A percentile compares a stretch with the other conserved stretches of the same genome.
These are phyloP conservation scores for Lactifluus echinatus DNA, from an alignment of 768 basidiomycete genomes.

Conservation along the genomic window DNA sequence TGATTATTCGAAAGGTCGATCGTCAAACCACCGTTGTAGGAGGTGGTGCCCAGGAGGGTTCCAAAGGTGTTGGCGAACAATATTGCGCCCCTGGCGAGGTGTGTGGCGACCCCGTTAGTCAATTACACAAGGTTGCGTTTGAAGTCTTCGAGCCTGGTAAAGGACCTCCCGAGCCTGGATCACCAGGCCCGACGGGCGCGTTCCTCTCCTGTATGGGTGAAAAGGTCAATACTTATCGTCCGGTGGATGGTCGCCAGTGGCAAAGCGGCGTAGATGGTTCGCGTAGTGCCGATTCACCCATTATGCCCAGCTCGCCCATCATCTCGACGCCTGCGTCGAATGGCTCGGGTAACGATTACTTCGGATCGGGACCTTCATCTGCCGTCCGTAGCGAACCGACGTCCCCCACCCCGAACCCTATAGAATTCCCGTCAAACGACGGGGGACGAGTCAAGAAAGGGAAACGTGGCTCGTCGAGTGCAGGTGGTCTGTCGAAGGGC, in stretches of 20 bases:
- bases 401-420: conserved; percentile 44
- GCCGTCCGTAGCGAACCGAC: conserved; percentile 57
- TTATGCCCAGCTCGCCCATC: conserved; percentile 61
- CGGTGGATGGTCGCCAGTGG: conserved; percentile 78
- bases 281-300: conserved; percentile 40
- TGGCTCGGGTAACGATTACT: conserved; percentile 53
- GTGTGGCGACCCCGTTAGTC: conserved; percentile 90
- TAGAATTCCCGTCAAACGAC: conserved; percentile 70
- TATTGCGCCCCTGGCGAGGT: conserved; percentile 80
- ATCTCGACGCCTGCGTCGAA: conserved; percentile 51
- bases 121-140: conserved; percentile 92
- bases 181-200: conserved; percentile 68
- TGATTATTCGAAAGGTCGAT: conserved; percentile 92
- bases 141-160: conserved; percentile 75
- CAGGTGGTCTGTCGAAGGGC: conserved; percentile 47
- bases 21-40: conserved; percentile 85
- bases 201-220: conserved; percentile 91
- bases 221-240: conserved; percentile 85
- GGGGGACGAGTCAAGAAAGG: conserved; percentile 77
- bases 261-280: conserved; percentile 16
- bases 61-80: conserved; percentile 76
- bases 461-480: conserved; percentile 70
- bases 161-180: conserved; percentile 63
- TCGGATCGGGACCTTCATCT: conserved; percentile 34
- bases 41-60: conserved; percentile 81